Conservation (phyloP, 2,329 filamentous ascomycete genomes). For the Chaetothyriales sp. region DNA sequence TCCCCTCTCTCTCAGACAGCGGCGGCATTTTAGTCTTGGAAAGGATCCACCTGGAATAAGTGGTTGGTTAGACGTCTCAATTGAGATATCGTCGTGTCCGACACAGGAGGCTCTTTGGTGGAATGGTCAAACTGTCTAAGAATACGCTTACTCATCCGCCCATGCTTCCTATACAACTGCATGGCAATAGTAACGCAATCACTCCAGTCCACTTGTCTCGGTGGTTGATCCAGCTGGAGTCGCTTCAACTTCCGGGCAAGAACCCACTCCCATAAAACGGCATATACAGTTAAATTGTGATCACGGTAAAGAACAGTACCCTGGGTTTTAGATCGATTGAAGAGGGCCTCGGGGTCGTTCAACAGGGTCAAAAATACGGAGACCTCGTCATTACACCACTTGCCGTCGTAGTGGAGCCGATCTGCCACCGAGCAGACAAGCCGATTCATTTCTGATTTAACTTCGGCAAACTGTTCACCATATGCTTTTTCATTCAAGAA, state of each 20-base stretch:
- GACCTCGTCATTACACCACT: conserved; percentile 1
- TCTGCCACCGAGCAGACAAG: neutral
- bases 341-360: neutral
- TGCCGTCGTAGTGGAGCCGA: neutral
- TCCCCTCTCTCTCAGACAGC: no score
- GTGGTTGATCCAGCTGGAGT: neutral
- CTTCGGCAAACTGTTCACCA: neutral
- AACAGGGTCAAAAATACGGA: neutral
- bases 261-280: neutral
- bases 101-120: neutral
- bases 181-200: neutral
- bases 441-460: conserved; percentile 1
- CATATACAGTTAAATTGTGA: neutral
- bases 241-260: conserved; percentile 1
- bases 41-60: neutral
- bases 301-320: conserved; percentile 1
- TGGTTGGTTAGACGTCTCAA: neutral
- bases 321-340: neutral
- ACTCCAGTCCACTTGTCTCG: conserved; percentile 1
- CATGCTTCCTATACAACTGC: neutral
- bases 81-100: neutral
- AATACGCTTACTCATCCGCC: neutral
- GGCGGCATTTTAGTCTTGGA: neutral
- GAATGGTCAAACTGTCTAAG: neutral
- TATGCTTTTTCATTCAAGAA: no score